phyloP scores from a whole-genome alignment of 176 grass and related monocot species.

The Tillandsia fasciculata region DNA sequence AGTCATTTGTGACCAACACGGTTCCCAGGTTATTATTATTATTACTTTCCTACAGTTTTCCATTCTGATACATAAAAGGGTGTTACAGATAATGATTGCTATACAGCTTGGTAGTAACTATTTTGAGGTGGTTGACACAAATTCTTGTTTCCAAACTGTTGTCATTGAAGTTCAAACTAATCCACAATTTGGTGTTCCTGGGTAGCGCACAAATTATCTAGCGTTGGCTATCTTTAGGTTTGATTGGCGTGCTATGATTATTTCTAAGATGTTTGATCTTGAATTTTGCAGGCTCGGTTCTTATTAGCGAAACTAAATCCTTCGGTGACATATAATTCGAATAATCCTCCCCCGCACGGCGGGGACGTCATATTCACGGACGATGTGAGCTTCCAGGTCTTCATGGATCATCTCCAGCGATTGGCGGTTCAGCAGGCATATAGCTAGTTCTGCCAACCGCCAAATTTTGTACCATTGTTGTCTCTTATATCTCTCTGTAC shows the following conservation, averaged over 20 bases:
- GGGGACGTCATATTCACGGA: conserved; percentile 91
- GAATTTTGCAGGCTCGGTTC: conserved; percentile 63
- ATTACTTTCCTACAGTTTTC: too few relatives aligned
- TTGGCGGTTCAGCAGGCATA: conserved; percentile 57
- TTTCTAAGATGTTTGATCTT: conserved; percentile 17
- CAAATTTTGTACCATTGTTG: conserved; percentile 19
- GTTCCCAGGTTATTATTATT: conserved; percentile 61
- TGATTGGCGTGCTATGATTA: not conserved
- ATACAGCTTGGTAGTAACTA: too few relatives aligned
- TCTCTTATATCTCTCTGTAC: conserved; percentile 17
- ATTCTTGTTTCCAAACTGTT: too few relatives aligned
- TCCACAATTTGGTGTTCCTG: too few relatives aligned
- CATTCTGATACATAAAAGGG: too few relatives aligned
- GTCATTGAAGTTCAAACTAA: too few relatives aligned
- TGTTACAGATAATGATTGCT: too few relatives aligned
- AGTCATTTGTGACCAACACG: conserved; percentile 86
- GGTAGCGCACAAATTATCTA: too few relatives aligned
- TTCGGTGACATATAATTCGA: conserved; percentile 66
- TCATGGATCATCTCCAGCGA: conserved; percentile 89
- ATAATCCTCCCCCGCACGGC: conserved; percentile 51
- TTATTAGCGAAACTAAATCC: conserved; percentile 88
- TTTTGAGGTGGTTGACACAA: too few relatives aligned
- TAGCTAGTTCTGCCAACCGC: not conserved
- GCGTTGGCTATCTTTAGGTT: not conserved
- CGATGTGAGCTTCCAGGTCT: conserved; percentile 88